These are phyloP conservation scores for Prunus yedoensis DNA, from an alignment of 331 rosid species.

Conservation along the genomic window DNA sequence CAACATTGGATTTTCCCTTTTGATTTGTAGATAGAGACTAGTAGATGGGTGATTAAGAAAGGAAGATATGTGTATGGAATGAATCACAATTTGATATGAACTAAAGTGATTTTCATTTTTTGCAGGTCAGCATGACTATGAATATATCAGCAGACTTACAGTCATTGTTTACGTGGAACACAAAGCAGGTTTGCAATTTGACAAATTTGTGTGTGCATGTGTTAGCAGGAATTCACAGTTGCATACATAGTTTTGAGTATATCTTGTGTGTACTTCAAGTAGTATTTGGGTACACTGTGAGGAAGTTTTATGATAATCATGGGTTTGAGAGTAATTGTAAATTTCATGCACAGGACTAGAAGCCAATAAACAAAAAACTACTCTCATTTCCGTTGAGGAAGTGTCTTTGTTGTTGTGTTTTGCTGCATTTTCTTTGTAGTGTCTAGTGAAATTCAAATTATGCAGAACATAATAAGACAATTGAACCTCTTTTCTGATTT, in stretches of 20 bases:
- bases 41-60: background rate
- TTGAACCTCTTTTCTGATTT: background rate
- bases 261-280: background rate
- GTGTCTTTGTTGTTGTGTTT: background rate
- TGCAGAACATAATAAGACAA: background rate
- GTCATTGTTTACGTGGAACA: slow-evolving; percentile 91
- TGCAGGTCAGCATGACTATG: slow-evolving; percentile 79
- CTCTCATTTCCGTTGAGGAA: background rate
- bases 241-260: background rate
- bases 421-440: background rate
- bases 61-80: background rate
- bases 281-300: background rate
- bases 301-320: background rate
- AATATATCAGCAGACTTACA: slow-evolving; percentile 81
- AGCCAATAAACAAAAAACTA: background rate
- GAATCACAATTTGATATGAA: slow-evolving; percentile 2
- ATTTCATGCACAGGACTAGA: background rate
- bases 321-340: background rate
- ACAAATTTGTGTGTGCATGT: slow-evolving; percentile 14
- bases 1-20: background rate
- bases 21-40: background rate
- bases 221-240: background rate
- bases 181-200: slow-evolving; percentile 66
- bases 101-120: slow-evolving; percentile 1
- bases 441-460: background rate